phyloP scores from a whole-genome alignment of 1,139 yeast species.

The Geotrichum bryndzae region DNA sequence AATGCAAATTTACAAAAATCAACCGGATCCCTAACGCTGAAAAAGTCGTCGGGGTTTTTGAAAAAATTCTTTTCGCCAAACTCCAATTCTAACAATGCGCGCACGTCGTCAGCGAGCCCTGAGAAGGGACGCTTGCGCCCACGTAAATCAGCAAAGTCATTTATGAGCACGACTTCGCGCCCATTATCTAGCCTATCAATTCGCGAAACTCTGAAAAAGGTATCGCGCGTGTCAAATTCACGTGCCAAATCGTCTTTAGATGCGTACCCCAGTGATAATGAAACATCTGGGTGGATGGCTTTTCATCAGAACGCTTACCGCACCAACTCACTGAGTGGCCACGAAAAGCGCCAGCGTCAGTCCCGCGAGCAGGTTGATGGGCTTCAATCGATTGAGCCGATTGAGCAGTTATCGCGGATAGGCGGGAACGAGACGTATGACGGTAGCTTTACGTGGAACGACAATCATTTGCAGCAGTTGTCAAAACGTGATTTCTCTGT shows the following conservation, averaged over 20 bases:
- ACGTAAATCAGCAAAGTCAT: conserved; percentile 52
- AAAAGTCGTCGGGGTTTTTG: conserved; percentile 45
- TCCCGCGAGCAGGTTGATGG: conserved; percentile 64
- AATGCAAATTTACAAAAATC: conserved; percentile 15
- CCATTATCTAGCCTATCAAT: conserved; percentile 12
- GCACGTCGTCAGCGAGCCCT: conserved; percentile 5
- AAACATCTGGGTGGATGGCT: conserved; percentile 41
- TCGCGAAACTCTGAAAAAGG: conserved; percentile 13
- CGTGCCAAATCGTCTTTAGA: conserved; percentile 50
- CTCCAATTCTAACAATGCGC: conserved; percentile 1
- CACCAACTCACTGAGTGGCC: conserved; percentile 64
- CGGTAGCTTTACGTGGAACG: conserved; percentile 23
- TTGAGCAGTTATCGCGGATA: conserved; percentile 25
- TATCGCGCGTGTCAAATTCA: conserved; percentile 5
- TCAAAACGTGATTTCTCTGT: conserved; percentile 25
- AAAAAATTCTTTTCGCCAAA: conserved; percentile 41
- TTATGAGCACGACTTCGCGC: conserved; percentile 68
- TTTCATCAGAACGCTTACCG: conserved; percentile 61
- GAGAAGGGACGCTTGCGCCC: conserved; percentile 5
- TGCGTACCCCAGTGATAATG: conserved; percentile 31
- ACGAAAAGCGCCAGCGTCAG: conserved; percentile 65
- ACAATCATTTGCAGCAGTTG: conserved; percentile 10
- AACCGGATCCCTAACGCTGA: conserved; percentile 24
- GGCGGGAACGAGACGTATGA: conserved; percentile 31
- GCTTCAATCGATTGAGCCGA: conserved; percentile 61